These are phyloP conservation scores for Prototheca stagnorum DNA, from an alignment of 163 green algal genomes.

Conservation along the genomic window DNA sequence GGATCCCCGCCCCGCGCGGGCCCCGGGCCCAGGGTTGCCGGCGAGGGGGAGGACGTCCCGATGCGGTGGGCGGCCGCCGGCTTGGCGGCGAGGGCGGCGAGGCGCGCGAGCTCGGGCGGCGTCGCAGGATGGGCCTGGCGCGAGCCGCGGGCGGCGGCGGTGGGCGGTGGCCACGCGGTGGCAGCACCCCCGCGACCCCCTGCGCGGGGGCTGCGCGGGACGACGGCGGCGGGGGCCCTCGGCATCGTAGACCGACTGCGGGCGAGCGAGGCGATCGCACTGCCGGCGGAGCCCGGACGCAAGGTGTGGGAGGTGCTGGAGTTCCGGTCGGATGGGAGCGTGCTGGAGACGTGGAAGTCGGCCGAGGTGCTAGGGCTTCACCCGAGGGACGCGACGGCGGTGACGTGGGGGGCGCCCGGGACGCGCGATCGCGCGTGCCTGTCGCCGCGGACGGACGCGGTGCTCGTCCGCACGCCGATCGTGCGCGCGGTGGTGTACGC, in stretches of 20 bases:
- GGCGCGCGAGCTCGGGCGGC: too few relatives aligned
- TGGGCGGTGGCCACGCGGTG: too few relatives aligned
- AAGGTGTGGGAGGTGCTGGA: slow-evolving; percentile 18
- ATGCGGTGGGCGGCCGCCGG: too few relatives aligned
- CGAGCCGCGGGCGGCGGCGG: too few relatives aligned
- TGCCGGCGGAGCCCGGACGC: background rate
- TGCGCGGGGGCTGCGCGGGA: too few relatives aligned
- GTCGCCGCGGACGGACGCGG: slow-evolving; percentile 1
- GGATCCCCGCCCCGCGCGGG: too few relatives aligned
- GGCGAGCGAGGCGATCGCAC: background rate
- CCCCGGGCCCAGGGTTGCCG: too few relatives aligned
- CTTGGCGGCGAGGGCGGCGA: too few relatives aligned
- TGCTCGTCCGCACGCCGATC: slow-evolving; percentile 4
- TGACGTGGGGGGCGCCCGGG: slow-evolving; percentile 9
- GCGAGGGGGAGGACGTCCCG: too few relatives aligned
- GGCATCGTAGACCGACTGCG: slow-evolving; percentile 6
- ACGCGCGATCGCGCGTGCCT: slow-evolving; percentile 11
- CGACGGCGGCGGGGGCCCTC: too few relatives aligned
- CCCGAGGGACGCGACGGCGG: slow-evolving; percentile 17
- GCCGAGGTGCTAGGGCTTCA: slow-evolving; percentile 20
- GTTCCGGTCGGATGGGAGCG: slow-evolving; percentile 13
- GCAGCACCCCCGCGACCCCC: too few relatives aligned
- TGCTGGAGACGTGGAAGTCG: slow-evolving; percentile 23
- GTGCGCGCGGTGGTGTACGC: slow-evolving; percentile 17
- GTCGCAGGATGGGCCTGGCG: too few relatives aligned